Evolutionary conservation across 306 rosid genomes (phyloP), one percentile per base, ranked within the genome.

Genomic region (Begonia loranthoides): DNA sequence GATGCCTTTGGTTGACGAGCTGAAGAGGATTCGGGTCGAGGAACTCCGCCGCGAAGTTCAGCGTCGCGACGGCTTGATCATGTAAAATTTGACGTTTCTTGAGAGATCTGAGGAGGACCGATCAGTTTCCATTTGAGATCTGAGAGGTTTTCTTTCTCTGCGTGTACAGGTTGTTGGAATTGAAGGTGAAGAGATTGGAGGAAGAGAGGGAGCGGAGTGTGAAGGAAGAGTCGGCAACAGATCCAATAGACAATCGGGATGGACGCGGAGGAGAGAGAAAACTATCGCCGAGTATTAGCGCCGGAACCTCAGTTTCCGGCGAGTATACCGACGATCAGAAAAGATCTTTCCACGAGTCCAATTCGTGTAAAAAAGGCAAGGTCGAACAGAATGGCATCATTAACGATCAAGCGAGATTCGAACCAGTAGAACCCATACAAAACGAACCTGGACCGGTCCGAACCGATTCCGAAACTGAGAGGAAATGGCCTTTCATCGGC

Each of bases 11-110:
- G 64, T 72, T 19, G 72, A 73, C 10, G 59, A 70, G 70, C 73
- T 77, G 52, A 66, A 62, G 15, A 58, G 44, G 67, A 59, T 73
- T 51, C 64, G 83, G 10, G 69, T 77, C 16, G 72, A 63, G 69
- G 83, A 77, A 58, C 79, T 77, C 41, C 79, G 76, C 10, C 74
- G 69, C 6, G 79, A 77, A 53, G 66, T 77, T 69, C 71, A 65
- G 52, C 71, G 69, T 45, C 69, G 76, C 49, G 74, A 77, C 60
- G 66, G 33, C 17, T 69, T 70, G 69, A 73, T 77, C 76, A 52
- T 69, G 83, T 77, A 77, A 77, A 49, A 9, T 34, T 49, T 51
- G 46, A 41, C 15, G 13, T 11, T 54, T 41, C 53, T 52, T 43
- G 62, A 49, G 65, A 73, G 79, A 73, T 69, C 76, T 69, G 70